Base-by-base conservation (phyloP, 352 stramenopile species). In the Phytophthora pseudosyringae region DNA sequence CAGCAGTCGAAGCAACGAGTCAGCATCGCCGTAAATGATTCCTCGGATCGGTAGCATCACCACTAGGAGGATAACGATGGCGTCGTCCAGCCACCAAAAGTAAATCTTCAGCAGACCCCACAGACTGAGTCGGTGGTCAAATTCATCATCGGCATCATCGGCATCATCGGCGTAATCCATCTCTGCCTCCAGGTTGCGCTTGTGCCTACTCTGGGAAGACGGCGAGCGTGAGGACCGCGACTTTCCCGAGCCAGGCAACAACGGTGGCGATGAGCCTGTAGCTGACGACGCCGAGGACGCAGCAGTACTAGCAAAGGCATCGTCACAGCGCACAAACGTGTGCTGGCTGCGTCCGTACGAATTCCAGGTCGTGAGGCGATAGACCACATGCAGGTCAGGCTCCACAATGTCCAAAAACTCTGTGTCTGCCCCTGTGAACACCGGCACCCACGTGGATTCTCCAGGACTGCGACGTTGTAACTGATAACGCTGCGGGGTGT, bases 41-140 rank as follows among this genome's bases (percentile, higher is more conserved):
- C 83, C 82, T 32, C 87, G 85, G 45, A 95, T 87, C 6, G 86
- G 87, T 13, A 93, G 71, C 56, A 92, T 78, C 26, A 94, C 71
- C 44, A 95, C 83, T 15, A 92, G 49, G 15, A 85, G 83, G 11
- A 95, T 68, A 18, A 84, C 75, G 41, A 95, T 89, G 3, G 80
- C 83, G 53, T 95, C 87, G 47, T 95, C 84, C n/a, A 95, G 71
- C 87, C 87, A 95, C 84, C 86, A 95, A 31, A 93, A 69, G 59
- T 92, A 92, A 15, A 76, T 74, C 53, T 88, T 90, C 28, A 93
- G 56, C 41, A 86, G 33, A 8, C 67, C 64, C 45, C 83, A 81
- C 21, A 82, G 32, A n/a, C 73, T 49, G 15, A 61, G 11, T 72
- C 51, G 26, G 39, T 63, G 54, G 31, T 71, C 28, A 26, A 63